These are phyloP conservation scores for Hypoxylon rubiginosum DNA, from an alignment of 2,329 filamentous ascomycete species.

Conservation along the genomic window DNA sequence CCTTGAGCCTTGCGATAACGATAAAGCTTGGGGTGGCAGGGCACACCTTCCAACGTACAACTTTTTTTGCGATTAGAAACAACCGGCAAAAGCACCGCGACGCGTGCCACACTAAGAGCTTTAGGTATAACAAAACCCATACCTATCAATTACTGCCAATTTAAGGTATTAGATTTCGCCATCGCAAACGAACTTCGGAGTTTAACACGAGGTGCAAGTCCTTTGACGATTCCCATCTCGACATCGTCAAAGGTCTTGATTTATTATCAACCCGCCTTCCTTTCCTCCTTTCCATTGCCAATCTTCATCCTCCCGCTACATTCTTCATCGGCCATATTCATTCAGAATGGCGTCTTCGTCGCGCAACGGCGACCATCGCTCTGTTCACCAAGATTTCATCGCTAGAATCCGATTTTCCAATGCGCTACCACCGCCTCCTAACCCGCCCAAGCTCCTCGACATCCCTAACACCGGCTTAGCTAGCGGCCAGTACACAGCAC, in stretches of 20 bases:
- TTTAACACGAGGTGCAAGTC: background rate
- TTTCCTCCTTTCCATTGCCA: conserved; percentile 1
- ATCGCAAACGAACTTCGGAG: background rate
- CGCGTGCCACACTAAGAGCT: conserved; percentile 14
- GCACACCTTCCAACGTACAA: conserved; percentile 7
- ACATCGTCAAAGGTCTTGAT: conserved; percentile 2
- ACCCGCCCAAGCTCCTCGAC: conserved; percentile 95
- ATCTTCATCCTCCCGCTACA: conserved; percentile 7
- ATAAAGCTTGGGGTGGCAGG: conserved; percentile 31
- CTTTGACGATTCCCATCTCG: conserved; percentile 15
- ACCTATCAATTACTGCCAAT: too few relatives aligned
- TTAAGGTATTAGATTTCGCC: background rate
- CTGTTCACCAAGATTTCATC: conserved; percentile 94
- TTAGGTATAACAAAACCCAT: conserved; percentile 5
- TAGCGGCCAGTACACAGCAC: conserved; percentile 88
- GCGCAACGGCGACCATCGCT: conserved; percentile 66
- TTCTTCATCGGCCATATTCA: conserved; percentile 8
- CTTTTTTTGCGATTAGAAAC: conserved; percentile 29
- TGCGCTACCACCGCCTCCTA: conserved; percentile 91
- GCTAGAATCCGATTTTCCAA: conserved; percentile 96
- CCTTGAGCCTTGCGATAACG: conserved; percentile 18
- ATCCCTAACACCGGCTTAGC: conserved; percentile 94
- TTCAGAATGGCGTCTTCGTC: conserved; percentile 60
- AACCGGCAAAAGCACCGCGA: background rate
- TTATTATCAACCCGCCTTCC: background rate